phyloP scores from a whole-genome alignment of 164 flowering plant species.

The Liriodendron chinense region DNA sequence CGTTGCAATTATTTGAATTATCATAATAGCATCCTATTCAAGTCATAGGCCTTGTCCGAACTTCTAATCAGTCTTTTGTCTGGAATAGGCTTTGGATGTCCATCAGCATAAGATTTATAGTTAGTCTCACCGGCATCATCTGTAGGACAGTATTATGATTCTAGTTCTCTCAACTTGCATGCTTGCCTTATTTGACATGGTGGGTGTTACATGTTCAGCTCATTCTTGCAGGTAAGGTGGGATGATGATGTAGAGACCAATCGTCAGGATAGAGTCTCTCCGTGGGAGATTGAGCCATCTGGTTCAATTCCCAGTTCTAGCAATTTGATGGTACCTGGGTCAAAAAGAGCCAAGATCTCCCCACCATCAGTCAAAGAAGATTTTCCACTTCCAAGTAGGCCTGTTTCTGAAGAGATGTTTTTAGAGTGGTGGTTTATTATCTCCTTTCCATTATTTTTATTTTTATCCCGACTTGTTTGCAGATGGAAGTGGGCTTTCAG shows the following conservation, averaged over 20 bases:
- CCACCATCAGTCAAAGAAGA: constrained; percentile 48
- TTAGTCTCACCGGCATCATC: too few relatives aligned
- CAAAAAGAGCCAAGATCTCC: constrained; percentile 64
- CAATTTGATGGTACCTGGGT: constrained; percentile 37
- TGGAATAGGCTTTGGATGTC: too few relatives aligned
- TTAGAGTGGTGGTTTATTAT: neutral
- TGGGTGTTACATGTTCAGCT: neutral
- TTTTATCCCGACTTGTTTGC: constrained; percentile 7
- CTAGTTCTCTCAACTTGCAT: neutral
- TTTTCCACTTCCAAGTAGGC: constrained; percentile 59
- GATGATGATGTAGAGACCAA: constrained; percentile 54
- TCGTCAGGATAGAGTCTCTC: constrained; percentile 73
- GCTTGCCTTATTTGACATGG: neutral
- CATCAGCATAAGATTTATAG: too few relatives aligned
- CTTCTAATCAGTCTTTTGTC: too few relatives aligned
- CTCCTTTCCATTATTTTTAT: neutral
- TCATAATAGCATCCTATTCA: too few relatives aligned
- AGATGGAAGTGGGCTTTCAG: constrained; percentile 63
- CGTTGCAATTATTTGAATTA: too few relatives aligned
- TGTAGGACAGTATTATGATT: neutral
- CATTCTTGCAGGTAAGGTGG: constrained; percentile 83
- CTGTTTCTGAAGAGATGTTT: neutral
- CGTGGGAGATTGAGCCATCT: constrained; percentile 89
- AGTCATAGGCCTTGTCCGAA: too few relatives aligned
- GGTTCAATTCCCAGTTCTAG: constrained; percentile 52